Evolutionary conservation across 257 asterid species (phyloP), one percentile per base, ranked within the genome.

Genomic region (Osmanthus fragrans): DNA sequence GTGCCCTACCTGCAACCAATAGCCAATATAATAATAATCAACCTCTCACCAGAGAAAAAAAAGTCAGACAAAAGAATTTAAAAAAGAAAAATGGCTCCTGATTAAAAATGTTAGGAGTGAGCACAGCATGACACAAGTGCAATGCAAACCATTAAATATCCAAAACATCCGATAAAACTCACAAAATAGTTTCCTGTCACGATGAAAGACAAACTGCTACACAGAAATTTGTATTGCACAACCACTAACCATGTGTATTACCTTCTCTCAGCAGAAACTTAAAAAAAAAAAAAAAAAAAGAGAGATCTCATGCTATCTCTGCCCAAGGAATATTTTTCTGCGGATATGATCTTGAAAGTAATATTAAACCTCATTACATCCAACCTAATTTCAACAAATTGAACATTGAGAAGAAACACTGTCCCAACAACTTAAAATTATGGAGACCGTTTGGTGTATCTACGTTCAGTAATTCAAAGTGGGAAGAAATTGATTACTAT

Each of bases 1-100:
- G 99, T 69, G 81, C 83, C 80, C 99, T 91, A 71, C 99, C 99
- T 94, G 89, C 75, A 82, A 79, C 40, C 68, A 81, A 76, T 36
- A 63, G 51, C 74, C 72, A 75, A 79, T 76, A 70, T 75, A 11
- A 70, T 68, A 25, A 63, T 23, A 25, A 63, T 23, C 19, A 63
- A 11, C 69, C 19, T 58, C 66, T 58, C 69, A 63, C 19, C 69
- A 9, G 69, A 23, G 34, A 63, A 16, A 63, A 10, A 25, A 11
- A 63, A 12, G 7, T 11, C 0, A 1, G 15, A 3, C 27, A 2
- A 56, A 56, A 58, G 66, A 58, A 58, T 58, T 15, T 15, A 11
- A 54, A 54, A 54, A 54, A n/a, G 27, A 54, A 19, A 40, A 18
- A 18, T 7, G 10, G 64, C 64, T 54, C 64, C 27, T n/a, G 64